Percentiles rank a stretch among this genome's conserved stretches.
Evolutionary conservation across 768 basidiomycete genomes (phyloP).

Genomic region (Leccinum subgranulosum): DNA sequence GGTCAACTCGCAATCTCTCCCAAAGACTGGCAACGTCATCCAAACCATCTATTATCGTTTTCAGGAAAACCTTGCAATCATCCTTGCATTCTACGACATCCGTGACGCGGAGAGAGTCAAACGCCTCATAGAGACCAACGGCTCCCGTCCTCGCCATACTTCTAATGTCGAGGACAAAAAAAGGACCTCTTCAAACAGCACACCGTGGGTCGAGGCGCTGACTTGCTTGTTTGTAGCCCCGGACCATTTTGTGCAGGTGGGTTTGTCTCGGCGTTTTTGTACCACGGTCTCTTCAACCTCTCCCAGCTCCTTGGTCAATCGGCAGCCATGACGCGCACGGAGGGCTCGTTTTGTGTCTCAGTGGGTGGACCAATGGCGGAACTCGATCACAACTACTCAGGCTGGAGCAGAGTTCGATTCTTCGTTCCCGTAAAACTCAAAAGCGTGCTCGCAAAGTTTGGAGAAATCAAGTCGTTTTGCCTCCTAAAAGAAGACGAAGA

Average conservation of each 20-base stretch:
- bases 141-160: slow-evolving; percentile 3
- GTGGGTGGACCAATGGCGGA: slow-evolving; percentile 30
- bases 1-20: slow-evolving; percentile 1
- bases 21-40: slow-evolving; percentile 33
- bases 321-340: slow-evolving; percentile 46
- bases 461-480: slow-evolving; percentile 30
- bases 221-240: slow-evolving; percentile 45
- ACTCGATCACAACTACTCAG: slow-evolving; percentile 20
- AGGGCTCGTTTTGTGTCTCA: slow-evolving; percentile 50
- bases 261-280: slow-evolving; percentile 8
- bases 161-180: slow-evolving; percentile 7
- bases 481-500: slow-evolving; percentile 25
- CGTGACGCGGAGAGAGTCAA: slow-evolving; percentile 51
- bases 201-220: slow-evolving; percentile 26
- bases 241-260: slow-evolving; percentile 45
- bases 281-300: slow-evolving; percentile 5
- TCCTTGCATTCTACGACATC: slow-evolving; percentile 62
- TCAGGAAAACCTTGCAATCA: slow-evolving; percentile 47
- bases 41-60: slow-evolving; percentile 57
- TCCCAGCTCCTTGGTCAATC: slow-evolving; percentile 49
- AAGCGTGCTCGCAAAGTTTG: slow-evolving; percentile 28
- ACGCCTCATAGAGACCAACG: slow-evolving; percentile 33
- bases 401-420: slow-evolving; percentile 24
- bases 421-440: slow-evolving; percentile 30
- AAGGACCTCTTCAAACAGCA: background rate